Evolutionary conservation across 2,329 filamentous ascomycete genomes (phyloP), one percentile per base, ranked within the genome.

Genomic region (Canariomyces notabilis): DNA sequence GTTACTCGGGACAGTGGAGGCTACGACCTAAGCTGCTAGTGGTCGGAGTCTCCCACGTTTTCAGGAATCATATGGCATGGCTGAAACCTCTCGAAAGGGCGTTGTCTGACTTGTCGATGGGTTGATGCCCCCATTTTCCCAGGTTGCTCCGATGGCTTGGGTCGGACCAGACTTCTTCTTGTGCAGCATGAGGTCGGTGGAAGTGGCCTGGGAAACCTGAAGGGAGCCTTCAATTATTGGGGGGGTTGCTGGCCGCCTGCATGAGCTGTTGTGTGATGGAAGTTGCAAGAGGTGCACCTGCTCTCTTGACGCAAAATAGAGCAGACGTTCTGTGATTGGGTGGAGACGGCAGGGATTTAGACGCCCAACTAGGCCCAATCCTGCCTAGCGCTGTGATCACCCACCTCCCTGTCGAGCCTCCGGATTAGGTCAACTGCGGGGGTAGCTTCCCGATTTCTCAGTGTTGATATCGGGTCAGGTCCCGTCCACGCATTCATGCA

Each of bases 271-370:
- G 57, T 61, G 60, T 64, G 60, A 60, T 61, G 51, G 54, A 51
- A 52, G 48, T 22, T 15, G 37, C n/a, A 51, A 40, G 46, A 37
- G 32, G 16, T 48, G 49, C 31, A 14, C 19, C 37, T 31, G 15
- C 21, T 12, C 19, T 20, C 14, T n/a, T 22, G 23, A 15, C 31
- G 44, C 52, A 46, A 43, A 52, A 46, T 39, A 44, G 48, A 53
- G 26, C 33, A 22, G 32, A 41, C 43, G 42, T 40, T 20, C 50
- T 40, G 51, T 56, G 49, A 59, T 62, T 57, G 61, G 56, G 63
- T 61, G 64, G 61, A 63, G 48, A 50, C 18, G 31, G 34, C 57
- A 55, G 50, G 61, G 59, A 59, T 65, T 61, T 70, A 70, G 65
- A 68, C 67, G 67, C 68, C 64, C 57, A 60, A 55, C 63, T 59